phyloP scores from a whole-genome alignment of 2,329 filamentous ascomycete genomes.

The Cordyceps cateniannulata region DNA sequence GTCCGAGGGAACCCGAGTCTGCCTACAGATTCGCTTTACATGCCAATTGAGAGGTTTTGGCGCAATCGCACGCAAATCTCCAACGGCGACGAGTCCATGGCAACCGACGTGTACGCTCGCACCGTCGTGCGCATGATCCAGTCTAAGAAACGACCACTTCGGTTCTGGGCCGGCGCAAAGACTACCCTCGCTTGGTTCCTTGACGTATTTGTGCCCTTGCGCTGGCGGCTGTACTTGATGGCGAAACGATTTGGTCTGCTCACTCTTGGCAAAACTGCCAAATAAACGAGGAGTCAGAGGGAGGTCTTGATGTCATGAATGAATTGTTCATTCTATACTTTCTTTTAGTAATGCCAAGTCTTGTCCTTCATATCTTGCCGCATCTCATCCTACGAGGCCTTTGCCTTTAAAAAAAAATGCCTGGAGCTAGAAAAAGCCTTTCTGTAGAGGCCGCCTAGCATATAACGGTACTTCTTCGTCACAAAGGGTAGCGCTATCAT shows the following conservation, averaged over 20 bases:
- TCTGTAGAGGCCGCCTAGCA: too few species aligned
- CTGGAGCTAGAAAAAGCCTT: too few species aligned
- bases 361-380: too few species aligned
- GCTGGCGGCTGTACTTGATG: constrained; percentile 8
- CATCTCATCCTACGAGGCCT: too few species aligned
- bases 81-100: constrained; percentile 10
- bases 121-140: constrained; percentile 14
- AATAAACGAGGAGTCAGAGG: neutral
- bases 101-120: constrained; percentile 15
- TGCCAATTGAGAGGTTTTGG: constrained; percentile 14
- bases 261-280: neutral
- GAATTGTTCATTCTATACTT: too few species aligned
- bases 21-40: constrained; percentile 13
- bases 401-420: too few species aligned
- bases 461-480: too few species aligned
- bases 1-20: constrained; percentile 14
- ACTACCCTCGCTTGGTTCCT: constrained; percentile 19
- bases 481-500: too few species aligned
- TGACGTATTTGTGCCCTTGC: constrained; percentile 13
- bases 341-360: too few species aligned
- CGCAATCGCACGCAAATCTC: constrained; percentile 8
- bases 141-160: constrained; percentile 13
- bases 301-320: too few species aligned
- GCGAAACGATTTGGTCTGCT: constrained; percentile 6
- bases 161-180: constrained; percentile 17